Evolutionary conservation across 164 flowering plant genomes (phyloP).

Genomic region (Protea cynaroides): DNA sequence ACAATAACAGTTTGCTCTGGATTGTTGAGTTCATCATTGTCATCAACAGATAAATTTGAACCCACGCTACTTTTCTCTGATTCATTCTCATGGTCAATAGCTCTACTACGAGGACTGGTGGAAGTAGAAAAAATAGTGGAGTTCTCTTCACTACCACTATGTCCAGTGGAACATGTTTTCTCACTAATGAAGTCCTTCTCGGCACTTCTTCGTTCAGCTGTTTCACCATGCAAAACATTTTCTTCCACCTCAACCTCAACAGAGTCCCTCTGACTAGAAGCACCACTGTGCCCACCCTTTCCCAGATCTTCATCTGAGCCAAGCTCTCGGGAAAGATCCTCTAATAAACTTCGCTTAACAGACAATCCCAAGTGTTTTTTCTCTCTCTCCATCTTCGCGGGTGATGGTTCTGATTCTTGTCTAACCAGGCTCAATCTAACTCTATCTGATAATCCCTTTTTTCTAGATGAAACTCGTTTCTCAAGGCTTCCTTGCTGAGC

Average conservation of each 20-base stretch:
- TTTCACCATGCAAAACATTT: constrained; percentile 3
- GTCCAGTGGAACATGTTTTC: constrained; percentile 31
- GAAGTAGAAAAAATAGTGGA: constrained; percentile 56
- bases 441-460: constrained; percentile 52
- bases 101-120: constrained; percentile 39
- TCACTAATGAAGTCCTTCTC: constrained; percentile 22
- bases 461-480: constrained; percentile 26
- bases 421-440: constrained; percentile 43
- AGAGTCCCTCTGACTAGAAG: constrained; percentile 12
- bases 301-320: constrained; percentile 46
- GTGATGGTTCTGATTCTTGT: constrained; percentile 69
- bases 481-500: constrained; percentile 23
- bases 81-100: constrained; percentile 46
- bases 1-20: constrained; percentile 19
- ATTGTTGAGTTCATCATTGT: constrained; percentile 26
- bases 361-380: constrained; percentile 30
- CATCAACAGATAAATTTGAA: constrained; percentile 44
- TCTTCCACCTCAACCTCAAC: constrained; percentile 21
- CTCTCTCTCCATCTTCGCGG: constrained; percentile 23
- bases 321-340: constrained; percentile 63
- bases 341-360: constrained; percentile 65
- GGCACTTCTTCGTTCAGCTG: constrained; percentile 14
- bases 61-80: constrained; percentile 67
- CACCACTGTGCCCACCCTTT: constrained; percentile 18
- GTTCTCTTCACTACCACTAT: constrained; percentile 48